Conservation (phyloP, 331 rosid species). For the Acacia concinna region DNA sequence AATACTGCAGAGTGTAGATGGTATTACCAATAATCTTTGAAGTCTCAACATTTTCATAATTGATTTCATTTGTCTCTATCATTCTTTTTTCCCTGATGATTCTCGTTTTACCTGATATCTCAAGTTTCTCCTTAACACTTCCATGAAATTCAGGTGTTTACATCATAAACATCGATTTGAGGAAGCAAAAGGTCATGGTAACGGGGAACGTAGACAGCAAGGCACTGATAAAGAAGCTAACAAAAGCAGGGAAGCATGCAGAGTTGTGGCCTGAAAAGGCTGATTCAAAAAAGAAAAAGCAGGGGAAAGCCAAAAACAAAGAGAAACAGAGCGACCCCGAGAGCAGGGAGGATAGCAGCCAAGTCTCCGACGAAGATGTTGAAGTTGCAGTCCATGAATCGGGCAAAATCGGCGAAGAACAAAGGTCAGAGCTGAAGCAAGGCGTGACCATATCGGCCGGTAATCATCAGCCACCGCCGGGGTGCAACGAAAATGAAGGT, state of each 20-base stretch:
- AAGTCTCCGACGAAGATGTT: constrained; percentile 43
- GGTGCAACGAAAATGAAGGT: constrained; percentile 23
- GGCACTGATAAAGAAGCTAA: constrained; percentile 55
- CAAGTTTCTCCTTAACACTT: not conserved
- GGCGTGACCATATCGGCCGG: constrained; percentile 33
- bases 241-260: constrained; percentile 61
- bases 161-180: constrained; percentile 52
- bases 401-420: constrained; percentile 30
- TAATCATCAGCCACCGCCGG: constrained; percentile 34
- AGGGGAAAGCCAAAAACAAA: constrained; percentile 33
- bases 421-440: constrained; percentile 44
- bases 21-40: constrained; percentile 26
- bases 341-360: constrained; percentile 50
- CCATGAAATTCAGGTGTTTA: constrained; percentile 60
- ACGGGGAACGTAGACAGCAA: constrained; percentile 59
- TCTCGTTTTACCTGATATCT: not conserved
- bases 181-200: constrained; percentile 60
- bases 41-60: not conserved
- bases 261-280: constrained; percentile 72
- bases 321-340: constrained; percentile 51
- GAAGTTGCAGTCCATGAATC: constrained; percentile 32
- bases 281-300: constrained; percentile 44
- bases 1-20: constrained; percentile 60
- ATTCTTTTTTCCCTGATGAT: not conserved
- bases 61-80: not conserved